phyloP scores from a whole-genome alignment of 1,284 basidiomycete species.

The Thecaphora thlaspeos region DNA sequence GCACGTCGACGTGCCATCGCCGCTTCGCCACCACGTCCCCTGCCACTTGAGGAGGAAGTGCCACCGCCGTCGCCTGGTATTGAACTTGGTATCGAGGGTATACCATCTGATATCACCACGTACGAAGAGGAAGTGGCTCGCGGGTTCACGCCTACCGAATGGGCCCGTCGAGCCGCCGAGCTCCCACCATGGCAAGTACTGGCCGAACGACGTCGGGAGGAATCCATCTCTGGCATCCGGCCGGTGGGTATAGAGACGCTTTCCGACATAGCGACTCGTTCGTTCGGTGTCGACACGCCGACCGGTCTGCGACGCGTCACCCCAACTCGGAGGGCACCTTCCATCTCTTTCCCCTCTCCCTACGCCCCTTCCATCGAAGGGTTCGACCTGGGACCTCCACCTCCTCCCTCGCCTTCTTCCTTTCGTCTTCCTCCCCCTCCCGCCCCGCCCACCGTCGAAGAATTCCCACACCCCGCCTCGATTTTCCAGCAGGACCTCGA shows the following conservation, averaged over 20 bases:
- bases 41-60: slow-evolving; percentile 8
- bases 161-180: background rate
- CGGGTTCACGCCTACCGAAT: background rate
- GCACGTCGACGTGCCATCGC: slow-evolving; percentile 10
- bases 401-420: slow-evolving; percentile 7
- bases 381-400: slow-evolving; percentile 4
- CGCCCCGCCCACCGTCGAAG: background rate
- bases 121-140: background rate
- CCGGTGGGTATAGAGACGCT: background rate
- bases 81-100: background rate
- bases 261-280: slow-evolving; percentile 3
- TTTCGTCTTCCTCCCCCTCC: background rate
- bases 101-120: no score
- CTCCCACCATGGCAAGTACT: slow-evolving; percentile 27
- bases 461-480: background rate
- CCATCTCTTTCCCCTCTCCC: slow-evolving; percentile 1
- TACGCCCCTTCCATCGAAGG: slow-evolving; percentile 12
- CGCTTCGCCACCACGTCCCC: slow-evolving; percentile 14
- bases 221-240: background rate
- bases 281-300: slow-evolving; percentile 29
- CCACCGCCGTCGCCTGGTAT: background rate
- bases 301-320: slow-evolving; percentile 11
- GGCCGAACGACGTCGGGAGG: slow-evolving; percentile 17
- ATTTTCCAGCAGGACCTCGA: slow-evolving; percentile 21
- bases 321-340: background rate